A percentile compares a stretch with the other conserved stretches of the same genome.
These are phyloP conservation scores for Russula abietina DNA, from an alignment of 768 basidiomycete species.

Conservation along the genomic window DNA sequence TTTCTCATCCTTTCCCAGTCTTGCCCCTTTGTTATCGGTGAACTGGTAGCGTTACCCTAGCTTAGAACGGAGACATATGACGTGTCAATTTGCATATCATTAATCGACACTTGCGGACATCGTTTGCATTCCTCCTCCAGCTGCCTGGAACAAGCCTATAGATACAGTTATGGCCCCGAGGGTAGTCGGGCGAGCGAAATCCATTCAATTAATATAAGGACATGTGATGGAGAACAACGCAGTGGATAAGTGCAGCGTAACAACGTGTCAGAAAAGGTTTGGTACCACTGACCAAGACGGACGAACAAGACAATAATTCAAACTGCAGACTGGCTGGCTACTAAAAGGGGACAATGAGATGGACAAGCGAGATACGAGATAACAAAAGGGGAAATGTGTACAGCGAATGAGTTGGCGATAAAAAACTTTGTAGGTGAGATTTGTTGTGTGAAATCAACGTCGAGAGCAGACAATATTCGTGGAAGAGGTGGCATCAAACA, in stretches of 20 bases:
- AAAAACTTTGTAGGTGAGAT: slow-evolving; percentile 15
- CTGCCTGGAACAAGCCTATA: too few species aligned
- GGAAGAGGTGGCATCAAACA: slow-evolving; percentile 10
- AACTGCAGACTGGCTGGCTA: slow-evolving; percentile 30
- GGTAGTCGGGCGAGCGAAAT: background rate
- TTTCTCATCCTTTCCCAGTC: background rate
- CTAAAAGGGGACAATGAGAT: slow-evolving; percentile 29
- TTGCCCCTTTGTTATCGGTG: background rate
- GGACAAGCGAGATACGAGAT: slow-evolving; percentile 24
- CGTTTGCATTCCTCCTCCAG: background rate
- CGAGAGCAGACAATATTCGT: slow-evolving; percentile 7
- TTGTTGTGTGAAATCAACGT: slow-evolving; percentile 15
- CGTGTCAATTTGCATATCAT: background rate
- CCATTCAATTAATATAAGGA: slow-evolving; percentile 33
- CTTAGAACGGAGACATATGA: too few species aligned
- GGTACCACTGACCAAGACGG: slow-evolving; percentile 25
- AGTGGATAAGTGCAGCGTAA: slow-evolving; percentile 22
- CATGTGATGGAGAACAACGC: slow-evolving; percentile 26
- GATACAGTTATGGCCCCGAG: too few species aligned
- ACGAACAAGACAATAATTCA: slow-evolving; percentile 34
- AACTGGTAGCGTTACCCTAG: background rate
- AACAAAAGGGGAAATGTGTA: slow-evolving; percentile 17
- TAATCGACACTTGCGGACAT: background rate
- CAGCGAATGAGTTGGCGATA: slow-evolving; percentile 18
- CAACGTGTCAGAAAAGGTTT: slow-evolving; percentile 24